phyloP scores from a whole-genome alignment of 2,329 filamentous ascomycete species.

The Aspergillus latus region DNA sequence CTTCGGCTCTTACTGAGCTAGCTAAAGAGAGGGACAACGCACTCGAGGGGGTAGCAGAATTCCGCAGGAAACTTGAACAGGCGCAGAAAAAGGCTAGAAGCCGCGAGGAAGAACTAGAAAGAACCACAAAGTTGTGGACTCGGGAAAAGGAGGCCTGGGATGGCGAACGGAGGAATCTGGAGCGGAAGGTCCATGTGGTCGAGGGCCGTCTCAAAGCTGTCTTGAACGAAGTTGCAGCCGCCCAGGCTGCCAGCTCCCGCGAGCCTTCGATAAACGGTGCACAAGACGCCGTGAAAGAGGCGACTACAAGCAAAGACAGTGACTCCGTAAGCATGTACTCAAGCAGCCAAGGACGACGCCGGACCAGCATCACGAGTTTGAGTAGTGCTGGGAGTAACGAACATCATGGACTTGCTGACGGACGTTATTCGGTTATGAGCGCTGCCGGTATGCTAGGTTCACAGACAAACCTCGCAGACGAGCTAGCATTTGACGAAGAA shows the following conservation, averaged over 20 bases:
- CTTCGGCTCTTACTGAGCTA: constrained; percentile 79
- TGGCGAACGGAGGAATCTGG: constrained; percentile 74
- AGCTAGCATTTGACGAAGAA: constrained; percentile 82
- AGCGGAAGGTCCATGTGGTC: constrained; percentile 84
- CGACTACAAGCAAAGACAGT: constrained; percentile 53
- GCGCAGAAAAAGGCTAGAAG: constrained; percentile 73
- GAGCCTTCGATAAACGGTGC: constrained; percentile 53
- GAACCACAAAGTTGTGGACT: constrained; percentile 76
- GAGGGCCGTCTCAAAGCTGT: constrained; percentile 82
- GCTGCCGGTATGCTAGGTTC: constrained; percentile 54
- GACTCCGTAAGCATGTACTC: constrained; percentile 73
- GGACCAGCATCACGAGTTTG: constrained; percentile 55
- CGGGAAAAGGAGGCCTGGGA: constrained; percentile 84
- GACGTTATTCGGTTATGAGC: constrained; percentile 71
- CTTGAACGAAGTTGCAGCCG: constrained; percentile 71
- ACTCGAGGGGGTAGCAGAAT: constrained; percentile 68
- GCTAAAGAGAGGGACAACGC: constrained; percentile 83
- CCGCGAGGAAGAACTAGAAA: constrained; percentile 80
- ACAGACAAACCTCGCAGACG: constrained; percentile 78
- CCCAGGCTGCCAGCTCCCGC: constrained; percentile 36
- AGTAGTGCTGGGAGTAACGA: constrained; percentile 42
- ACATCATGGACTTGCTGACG: constrained; percentile 50
- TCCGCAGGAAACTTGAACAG: constrained; percentile 73
- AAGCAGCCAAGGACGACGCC: constrained; percentile 63
- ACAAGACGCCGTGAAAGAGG: constrained; percentile 63